Evolutionary conservation across 2,329 filamentous ascomycete species (phyloP), one percentile per base, ranked within the genome.

Genomic region (Lojkania enalia): DNA sequence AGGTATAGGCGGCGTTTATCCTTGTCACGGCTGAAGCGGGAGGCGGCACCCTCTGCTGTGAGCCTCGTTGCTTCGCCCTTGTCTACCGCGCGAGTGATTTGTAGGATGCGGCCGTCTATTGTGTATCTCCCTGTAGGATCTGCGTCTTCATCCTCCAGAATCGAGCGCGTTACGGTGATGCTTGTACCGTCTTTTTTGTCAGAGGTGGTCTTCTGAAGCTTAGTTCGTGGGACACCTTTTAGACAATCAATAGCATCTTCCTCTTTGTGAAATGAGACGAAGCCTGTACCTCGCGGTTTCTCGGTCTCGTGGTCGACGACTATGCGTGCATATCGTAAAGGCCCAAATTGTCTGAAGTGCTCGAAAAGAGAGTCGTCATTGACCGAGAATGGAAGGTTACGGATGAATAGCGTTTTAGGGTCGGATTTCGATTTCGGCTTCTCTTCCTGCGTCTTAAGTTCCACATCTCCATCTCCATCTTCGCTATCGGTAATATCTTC

Each of bases 1-100:
- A 99, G 80, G 67, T 90, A 99, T 1, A 99, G 80, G 31, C 87
- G 85, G 35, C 94, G 84, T 77, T 95, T 96, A 71, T 99, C 94
- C 64, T 86, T 88, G 62, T 95, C 87, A 30, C 80, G 77, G 39
- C 83, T 82, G 38, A 85, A 83, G 38, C 84, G 83, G 32, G 77
- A 74, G 9, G 76, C 77, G 13, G 75, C 76, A 16, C 86, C 85
- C 47, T 86, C 83, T 39, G 87, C 85, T 4, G 87, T 84, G 19
- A 97, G 80, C 40, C 84, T 84, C 30, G 78, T 78, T 1, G 94
- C 94, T 69, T 95, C 86, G 38, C 83, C 80, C 67, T 89, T 90
- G 71, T 85, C 87, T 9, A 99, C 91, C 5, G 94, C 94, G 44
- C 86, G 86, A 2, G 88, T 82, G 18, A 99, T 78, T 57, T 92